Base-by-base conservation (phyloP, 2,329 filamentous ascomycete genomes). In the Aschersonia sp. region DNA sequence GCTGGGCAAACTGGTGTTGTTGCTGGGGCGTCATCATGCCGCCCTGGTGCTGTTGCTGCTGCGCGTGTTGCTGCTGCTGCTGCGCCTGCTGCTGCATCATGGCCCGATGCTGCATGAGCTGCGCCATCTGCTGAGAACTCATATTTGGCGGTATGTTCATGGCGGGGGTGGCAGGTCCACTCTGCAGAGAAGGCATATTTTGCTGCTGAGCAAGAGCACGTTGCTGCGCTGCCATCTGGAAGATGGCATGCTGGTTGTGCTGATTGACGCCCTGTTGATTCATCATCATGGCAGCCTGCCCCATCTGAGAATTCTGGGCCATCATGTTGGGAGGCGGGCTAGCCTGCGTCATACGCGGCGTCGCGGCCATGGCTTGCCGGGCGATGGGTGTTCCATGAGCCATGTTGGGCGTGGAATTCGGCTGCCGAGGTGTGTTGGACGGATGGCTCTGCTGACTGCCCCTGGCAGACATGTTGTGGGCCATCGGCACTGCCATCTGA, bases 371-470 rank as follows among this genome's bases (percentile, higher is more conserved):
- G 57, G 72, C 61, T 57, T 69, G 62, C 50, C 75, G 64, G 45
- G 65, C 70, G 22, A 79, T 72, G 0, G 79, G 79, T 0, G 79
- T 83, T 31, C 70, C 72, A 49, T 80, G 76, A 10, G 66, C 55
- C 60, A 81, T 75, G 51, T 76, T 78, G 2, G 79, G 79, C 1
- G 79, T 83, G 11, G 75, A 70, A 52, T 71, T 72, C 5, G 72
- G 75, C 64, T 82, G 76, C 10, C 77, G 71, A 30, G 79, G 80
- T 8, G 79, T 83, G n/a, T 73, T 73, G 3, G 75, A 71, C 2
- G 71, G 69, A 60, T 83, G 79, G 53, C 79, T 83, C 57, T 83
- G 79, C 56, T 83, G 79, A 56, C 79, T 83, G 49, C 76, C 75
- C 51, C 78, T 72, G 22, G 76, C 70, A 47, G 75, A 79, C 78